Evolutionary conservation across 305 asterid species (phyloP).

Genomic region (Fraxinus sp.): DNA sequence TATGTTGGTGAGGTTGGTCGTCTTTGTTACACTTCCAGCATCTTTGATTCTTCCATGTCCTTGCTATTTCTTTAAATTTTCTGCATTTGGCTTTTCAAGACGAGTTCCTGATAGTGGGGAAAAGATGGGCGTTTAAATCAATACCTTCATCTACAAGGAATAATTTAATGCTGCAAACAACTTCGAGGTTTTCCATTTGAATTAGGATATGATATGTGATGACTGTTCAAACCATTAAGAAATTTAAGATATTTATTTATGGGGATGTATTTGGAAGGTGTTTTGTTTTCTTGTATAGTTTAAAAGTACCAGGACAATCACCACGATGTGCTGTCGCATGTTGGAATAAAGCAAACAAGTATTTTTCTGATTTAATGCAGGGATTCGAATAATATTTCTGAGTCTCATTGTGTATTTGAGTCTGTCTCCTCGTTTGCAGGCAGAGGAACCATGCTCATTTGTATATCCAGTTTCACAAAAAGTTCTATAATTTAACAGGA

Average conservation of each 20-base stretch:
- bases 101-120: neutral
- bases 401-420: neutral
- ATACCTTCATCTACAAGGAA: neutral
- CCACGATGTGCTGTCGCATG: neutral
- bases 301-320: constrained; percentile 7
- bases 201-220: neutral
- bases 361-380: neutral
- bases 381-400: neutral
- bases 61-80: neutral
- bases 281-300: neutral
- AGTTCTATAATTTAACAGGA: neutral
- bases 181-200: neutral
- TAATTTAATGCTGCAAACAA: neutral
- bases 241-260: neutral
- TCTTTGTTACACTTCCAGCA: neutral
- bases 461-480: neutral
- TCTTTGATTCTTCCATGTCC: neutral
- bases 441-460: constrained; percentile 6
- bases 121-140: constrained; percentile 4
- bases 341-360: neutral
- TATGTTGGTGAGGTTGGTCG: neutral
- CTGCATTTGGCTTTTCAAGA: neutral
- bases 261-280: neutral
- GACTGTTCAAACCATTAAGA: constrained; percentile 16
- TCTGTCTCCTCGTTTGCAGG: neutral